Conservation (phyloP, 305 asterid genomes). For the Andrographis paniculata region DNA sequence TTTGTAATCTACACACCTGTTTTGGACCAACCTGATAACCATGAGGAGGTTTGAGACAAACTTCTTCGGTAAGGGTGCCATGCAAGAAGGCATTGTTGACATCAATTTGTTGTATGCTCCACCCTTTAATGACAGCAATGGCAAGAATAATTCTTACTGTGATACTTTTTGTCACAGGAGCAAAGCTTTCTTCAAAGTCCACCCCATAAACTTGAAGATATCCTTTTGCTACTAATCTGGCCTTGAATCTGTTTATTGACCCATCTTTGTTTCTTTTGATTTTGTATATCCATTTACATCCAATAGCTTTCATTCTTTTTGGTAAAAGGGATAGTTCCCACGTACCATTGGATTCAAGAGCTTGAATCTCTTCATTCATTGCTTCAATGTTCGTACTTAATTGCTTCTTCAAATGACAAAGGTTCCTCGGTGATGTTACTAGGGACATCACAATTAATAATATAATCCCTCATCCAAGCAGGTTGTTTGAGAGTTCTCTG, state of each 20-base stretch:
- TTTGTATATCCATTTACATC: slow-evolving; percentile 1
- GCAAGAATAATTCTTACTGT: neutral
- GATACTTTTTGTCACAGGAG: neutral
- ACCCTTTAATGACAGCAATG: neutral
- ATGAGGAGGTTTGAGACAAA: neutral
- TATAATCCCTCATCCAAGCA: no score
- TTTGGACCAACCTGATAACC: neutral
- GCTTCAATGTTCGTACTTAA: neutral
- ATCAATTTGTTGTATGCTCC: neutral
- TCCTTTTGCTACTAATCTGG: neutral
- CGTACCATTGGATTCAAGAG: neutral
- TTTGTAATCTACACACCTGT: neutral
- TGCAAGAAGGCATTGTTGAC: neutral
- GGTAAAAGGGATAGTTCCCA: neutral
- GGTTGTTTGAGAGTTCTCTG: no score
- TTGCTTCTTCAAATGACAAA: neutral
- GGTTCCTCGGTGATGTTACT: no score
- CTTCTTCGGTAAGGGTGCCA: neutral
- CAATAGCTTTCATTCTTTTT: neutral
- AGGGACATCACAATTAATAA: no score
- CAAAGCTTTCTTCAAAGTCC: neutral
- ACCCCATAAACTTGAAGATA: neutral
- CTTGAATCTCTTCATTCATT: neutral
- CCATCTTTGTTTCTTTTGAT: neutral
- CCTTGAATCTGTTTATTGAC: neutral